Conservation (phyloP, 805 yeast genomes). For the Starmera pachycereana region DNA sequence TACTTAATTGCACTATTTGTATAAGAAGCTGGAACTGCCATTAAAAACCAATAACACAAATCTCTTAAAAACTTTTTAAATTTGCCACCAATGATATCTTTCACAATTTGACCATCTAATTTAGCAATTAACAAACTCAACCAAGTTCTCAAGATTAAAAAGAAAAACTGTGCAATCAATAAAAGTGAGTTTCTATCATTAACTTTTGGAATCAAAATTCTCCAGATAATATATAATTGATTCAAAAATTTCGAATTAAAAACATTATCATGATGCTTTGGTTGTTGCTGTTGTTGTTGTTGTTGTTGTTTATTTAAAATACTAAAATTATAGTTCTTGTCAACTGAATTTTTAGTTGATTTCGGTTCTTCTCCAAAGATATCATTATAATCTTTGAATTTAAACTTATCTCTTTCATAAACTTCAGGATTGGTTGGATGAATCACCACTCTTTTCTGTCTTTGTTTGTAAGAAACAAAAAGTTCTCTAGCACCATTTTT, state of each 20-base stretch:
- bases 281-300: background rate
- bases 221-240: conserved; percentile 69
- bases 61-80: conserved; percentile 68
- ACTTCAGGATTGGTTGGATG: conserved; percentile 19
- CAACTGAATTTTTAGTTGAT: conserved; percentile 9
- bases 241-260: conserved; percentile 57
- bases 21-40: conserved; percentile 89
- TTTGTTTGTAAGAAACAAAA: conserved; percentile 18
- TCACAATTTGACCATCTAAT: conserved; percentile 86
- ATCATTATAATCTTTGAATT: conserved; percentile 10
- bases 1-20: conserved; percentile 85
- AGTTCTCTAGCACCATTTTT: conserved; percentile 21
- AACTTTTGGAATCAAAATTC: conserved; percentile 69
- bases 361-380: conserved; percentile 15
- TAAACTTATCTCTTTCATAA: conserved; percentile 18
- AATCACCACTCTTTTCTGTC: conserved; percentile 18
- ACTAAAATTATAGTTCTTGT: too few relatives aligned
- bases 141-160: conserved; percentile 78
- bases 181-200: conserved; percentile 57
- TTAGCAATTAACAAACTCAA: conserved; percentile 76
- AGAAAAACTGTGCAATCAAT: conserved; percentile 59
- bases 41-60: conserved; percentile 74
- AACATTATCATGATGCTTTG: conserved; percentile 10
- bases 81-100: conserved; percentile 75
- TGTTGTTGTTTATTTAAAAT: too few relatives aligned